These are phyloP conservation scores for Wickerhamiella galacta DNA, from an alignment of 805 yeast species.

Conservation along the genomic window DNA sequence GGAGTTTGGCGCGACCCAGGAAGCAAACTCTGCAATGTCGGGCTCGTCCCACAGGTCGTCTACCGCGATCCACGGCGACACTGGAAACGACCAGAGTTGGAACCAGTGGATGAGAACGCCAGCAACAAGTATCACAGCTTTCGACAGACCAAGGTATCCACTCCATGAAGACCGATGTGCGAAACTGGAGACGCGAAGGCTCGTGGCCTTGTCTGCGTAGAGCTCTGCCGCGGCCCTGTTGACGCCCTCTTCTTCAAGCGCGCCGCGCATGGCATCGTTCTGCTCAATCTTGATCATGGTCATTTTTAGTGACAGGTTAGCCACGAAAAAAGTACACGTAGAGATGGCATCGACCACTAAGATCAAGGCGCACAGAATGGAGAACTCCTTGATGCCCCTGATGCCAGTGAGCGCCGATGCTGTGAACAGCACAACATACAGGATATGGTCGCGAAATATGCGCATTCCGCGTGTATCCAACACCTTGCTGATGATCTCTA, in stretches of 20 bases:
- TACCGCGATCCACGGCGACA: slow-evolving; percentile 18
- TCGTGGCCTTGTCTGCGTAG: slow-evolving; percentile 30
- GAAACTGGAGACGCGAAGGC: slow-evolving; percentile 8
- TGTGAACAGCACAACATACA: slow-evolving; percentile 53
- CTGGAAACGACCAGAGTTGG: slow-evolving; percentile 20
- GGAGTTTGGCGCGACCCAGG: slow-evolving; percentile 10
- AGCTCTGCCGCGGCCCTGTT: slow-evolving; percentile 55
- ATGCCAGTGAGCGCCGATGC: slow-evolving; percentile 40
- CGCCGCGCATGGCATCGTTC: slow-evolving; percentile 57
- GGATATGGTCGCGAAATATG: slow-evolving; percentile 56
- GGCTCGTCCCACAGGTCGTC: slow-evolving; percentile 11
- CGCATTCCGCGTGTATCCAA: slow-evolving; percentile 21
- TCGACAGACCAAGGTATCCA: slow-evolving; percentile 11
- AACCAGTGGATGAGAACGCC: slow-evolving; percentile 23
- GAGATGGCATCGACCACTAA: slow-evolving; percentile 54
- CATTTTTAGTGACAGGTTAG: slow-evolving; percentile 70
- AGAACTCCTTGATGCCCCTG: slow-evolving; percentile 64
- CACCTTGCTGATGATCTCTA: slow-evolving; percentile 28
- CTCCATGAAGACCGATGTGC: background rate
- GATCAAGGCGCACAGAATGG: slow-evolving; percentile 54
- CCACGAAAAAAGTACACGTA: slow-evolving; percentile 66
- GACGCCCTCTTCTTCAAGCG: slow-evolving; percentile 86
- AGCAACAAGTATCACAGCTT: slow-evolving; percentile 19
- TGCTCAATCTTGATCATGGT: slow-evolving; percentile 78
- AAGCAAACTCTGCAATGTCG: slow-evolving; percentile 6